These are phyloP conservation scores for Alternaria atra DNA, from an alignment of 2,329 filamentous ascomycete genomes.

Conservation along the genomic window DNA sequence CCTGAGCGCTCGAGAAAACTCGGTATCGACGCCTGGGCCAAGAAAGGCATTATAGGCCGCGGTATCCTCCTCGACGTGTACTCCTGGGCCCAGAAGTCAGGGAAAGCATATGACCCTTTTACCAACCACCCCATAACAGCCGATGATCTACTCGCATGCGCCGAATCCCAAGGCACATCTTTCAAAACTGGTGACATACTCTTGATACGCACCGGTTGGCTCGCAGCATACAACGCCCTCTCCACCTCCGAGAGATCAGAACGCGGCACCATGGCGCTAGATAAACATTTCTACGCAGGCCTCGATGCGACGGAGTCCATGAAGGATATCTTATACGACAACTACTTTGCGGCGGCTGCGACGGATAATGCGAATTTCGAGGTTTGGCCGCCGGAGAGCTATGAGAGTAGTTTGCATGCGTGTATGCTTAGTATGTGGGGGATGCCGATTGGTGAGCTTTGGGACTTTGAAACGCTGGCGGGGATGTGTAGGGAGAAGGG, in stretches of 20 bases:
- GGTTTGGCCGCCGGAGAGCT: constrained; percentile 30
- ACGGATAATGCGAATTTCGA: constrained; percentile 49
- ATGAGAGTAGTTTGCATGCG: constrained; percentile 33
- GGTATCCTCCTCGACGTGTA: constrained; percentile 65
- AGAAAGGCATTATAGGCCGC: constrained; percentile 65
- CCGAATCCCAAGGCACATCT: constrained; percentile 22
- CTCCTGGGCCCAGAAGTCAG: constrained; percentile 26
- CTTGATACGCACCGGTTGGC: constrained; percentile 42
- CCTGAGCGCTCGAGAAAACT: constrained; percentile 30
- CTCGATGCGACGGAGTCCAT: constrained; percentile 88
- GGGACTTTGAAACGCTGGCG: constrained; percentile 44
- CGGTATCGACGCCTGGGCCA: constrained; percentile 56
- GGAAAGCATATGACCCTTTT: constrained; percentile 35
- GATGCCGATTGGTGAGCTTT: constrained; percentile 49
- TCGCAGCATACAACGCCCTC: constrained; percentile 22
- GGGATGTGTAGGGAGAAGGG: constrained; percentile 38
- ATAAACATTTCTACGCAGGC: constrained; percentile 47
- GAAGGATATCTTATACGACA: constrained; percentile 86
- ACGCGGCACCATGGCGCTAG: constrained; percentile 16
- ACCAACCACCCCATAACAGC: constrained; percentile 28
- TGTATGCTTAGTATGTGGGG: constrained; percentile 40
- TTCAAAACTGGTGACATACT: constrained; percentile 44
- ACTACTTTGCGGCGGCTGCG: constrained; percentile 39
- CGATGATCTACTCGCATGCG: constrained; percentile 28
- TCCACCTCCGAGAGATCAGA: constrained; percentile 14